Conservation (phyloP, 345 rosid species). For the Raphanus sativus region DNA sequence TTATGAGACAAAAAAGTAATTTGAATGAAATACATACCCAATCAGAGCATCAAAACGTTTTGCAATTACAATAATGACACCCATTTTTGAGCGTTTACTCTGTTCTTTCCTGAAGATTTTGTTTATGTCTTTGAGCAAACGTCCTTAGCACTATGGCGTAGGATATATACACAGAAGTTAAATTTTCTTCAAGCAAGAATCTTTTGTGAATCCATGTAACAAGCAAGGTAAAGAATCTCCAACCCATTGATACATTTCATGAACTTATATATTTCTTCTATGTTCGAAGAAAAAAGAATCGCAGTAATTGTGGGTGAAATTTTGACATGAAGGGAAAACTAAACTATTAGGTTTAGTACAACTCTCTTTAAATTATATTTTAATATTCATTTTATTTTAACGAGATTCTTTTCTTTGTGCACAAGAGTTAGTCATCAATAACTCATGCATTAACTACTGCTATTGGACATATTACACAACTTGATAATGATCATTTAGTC, state of each 20-base stretch:
- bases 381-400: not conserved
- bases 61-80: constrained; percentile 53
- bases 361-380: too few relatives aligned
- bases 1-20: not conserved
- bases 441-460: constrained; percentile 14
- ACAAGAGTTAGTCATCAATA: constrained; percentile 30
- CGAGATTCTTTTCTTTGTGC: constrained; percentile 28
- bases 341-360: constrained; percentile 32
- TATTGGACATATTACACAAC: constrained; percentile 25
- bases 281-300: not conserved
- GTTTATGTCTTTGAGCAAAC: constrained; percentile 36
- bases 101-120: not conserved
- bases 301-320: not conserved
- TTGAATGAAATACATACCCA: constrained; percentile 48
- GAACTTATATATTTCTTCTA: not conserved
- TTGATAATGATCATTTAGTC: constrained; percentile 20
- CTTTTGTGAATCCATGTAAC: constrained; percentile 18
- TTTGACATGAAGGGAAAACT: constrained; percentile 22
- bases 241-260: constrained; percentile 20
- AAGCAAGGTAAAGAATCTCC: constrained; percentile 39
- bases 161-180: constrained; percentile 30
- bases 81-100: constrained; percentile 42
- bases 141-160: constrained; percentile 33
- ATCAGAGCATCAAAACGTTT: constrained; percentile 61
- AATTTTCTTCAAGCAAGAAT: constrained; percentile 28